phyloP scores from a whole-genome alignment of 768 basidiomycete genomes.

The Xerocomellus intermedius region DNA sequence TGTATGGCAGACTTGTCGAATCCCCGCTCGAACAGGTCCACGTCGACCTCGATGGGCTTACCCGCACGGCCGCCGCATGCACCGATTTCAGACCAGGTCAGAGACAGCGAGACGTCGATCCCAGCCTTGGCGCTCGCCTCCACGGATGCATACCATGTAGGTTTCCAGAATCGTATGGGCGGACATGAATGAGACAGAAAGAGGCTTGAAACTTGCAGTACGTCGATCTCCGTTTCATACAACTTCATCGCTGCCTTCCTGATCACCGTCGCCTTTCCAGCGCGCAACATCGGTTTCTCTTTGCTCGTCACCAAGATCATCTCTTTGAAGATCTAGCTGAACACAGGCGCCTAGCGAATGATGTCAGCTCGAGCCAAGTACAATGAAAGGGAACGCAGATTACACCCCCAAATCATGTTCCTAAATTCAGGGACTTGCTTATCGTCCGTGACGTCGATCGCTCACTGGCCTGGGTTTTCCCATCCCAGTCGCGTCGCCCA shows the following conservation, averaged over 20 bases:
- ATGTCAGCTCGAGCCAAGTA: slow-evolving; percentile 1
- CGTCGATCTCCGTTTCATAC: slow-evolving; percentile 49
- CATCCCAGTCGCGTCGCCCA: too few species aligned
- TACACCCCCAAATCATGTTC: slow-evolving; percentile 42
- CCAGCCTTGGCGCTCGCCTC: slow-evolving; percentile 24
- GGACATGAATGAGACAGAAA: background rate
- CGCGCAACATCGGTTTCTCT: slow-evolving; percentile 43
- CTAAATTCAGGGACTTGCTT: slow-evolving; percentile 29
- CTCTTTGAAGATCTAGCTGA: slow-evolving; percentile 47
- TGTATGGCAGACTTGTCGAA: slow-evolving; percentile 32
- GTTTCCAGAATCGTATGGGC: background rate
- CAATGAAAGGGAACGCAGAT: too few species aligned
- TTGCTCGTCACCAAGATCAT: slow-evolving; percentile 47
- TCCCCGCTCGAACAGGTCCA: slow-evolving; percentile 34
- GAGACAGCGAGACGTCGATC: slow-evolving; percentile 22
- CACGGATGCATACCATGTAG: slow-evolving; percentile 25
- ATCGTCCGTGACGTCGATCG: slow-evolving; percentile 33
- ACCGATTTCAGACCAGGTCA: slow-evolving; percentile 25
- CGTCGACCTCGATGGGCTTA: slow-evolving; percentile 2
- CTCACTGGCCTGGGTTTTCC: slow-evolving; percentile 34
- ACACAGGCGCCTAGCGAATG: slow-evolving; percentile 34
- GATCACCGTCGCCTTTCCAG: slow-evolving; percentile 46
- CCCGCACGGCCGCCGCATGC: slow-evolving; percentile 19
- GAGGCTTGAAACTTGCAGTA: slow-evolving; percentile 31
- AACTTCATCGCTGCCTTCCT: slow-evolving; percentile 38